Conservation (phyloP, 75 land plant species). For the Selaginella tamariscina region DNA sequence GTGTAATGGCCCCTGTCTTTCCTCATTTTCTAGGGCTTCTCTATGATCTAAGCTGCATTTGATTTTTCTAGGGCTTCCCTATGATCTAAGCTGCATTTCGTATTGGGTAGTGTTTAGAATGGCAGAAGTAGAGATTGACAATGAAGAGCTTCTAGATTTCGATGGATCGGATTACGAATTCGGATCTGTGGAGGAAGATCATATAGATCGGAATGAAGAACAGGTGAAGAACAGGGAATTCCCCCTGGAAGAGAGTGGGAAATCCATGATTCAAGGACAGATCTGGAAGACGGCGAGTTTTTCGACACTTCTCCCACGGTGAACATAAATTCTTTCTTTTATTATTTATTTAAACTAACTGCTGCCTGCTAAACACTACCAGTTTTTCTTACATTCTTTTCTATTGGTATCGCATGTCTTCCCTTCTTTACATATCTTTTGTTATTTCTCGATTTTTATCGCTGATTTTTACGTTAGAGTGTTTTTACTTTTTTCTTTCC, state of each 20-base stretch:
- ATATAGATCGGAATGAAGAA: neutral
- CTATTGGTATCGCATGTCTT: too few species aligned
- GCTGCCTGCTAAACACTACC: neutral
- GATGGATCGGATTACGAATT: neutral
- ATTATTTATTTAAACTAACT: neutral
- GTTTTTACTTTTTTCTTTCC: neutral
- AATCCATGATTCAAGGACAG: neutral
- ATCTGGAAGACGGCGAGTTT: neutral
- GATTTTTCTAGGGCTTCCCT: too few species aligned
- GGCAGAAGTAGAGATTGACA: neutral
- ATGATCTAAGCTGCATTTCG: too few species aligned
- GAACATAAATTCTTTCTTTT: neutral
- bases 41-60: too few species aligned
- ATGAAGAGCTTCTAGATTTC: slow-evolving; percentile 1
- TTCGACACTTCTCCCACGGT: neutral
- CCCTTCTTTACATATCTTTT: neutral
- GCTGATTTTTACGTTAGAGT: neutral
- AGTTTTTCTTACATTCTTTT: neutral
- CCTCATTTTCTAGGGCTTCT: too few species aligned
- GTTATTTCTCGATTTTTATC: neutral
- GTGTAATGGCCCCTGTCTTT: too few species aligned
- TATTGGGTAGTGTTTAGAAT: too few species aligned
- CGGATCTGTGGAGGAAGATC: neutral
- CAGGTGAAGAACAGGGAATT: neutral
- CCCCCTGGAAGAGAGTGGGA: neutral